Evolutionary conservation across 192 early-diverging fungal species (phyloP), one percentile per base, ranked within the genome.

Genomic region (Backusella morwellensis): DNA sequence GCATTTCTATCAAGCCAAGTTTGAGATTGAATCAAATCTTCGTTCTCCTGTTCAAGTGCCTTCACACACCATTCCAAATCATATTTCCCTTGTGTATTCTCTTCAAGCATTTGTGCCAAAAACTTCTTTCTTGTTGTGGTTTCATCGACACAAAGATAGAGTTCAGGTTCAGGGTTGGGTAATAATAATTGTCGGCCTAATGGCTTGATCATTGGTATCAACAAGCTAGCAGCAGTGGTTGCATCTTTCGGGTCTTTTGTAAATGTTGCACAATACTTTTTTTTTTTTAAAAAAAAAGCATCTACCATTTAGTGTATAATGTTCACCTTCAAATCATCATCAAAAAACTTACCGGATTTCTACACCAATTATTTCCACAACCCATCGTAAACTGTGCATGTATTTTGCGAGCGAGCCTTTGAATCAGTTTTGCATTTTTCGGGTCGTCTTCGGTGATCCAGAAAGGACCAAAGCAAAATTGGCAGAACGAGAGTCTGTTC

Each of bases 391-490:
- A 75, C 74, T 98, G 97, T 12, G 82, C 42, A 81, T 95, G 93
- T 79, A 95, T 88, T 47, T 86, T 82, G 11, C 86, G 83, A 32
- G 92, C 88, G 41, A 96, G 80, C 50, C 93, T 88, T 73, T 91
- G 90, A 11, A 92, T 78, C 38, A 96, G 83, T 82, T 94, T 95
- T 47, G 88, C 82, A 81, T 95, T 83, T 21, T 82, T 86, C 17
- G 93, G 94, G 67, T 98, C 97, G 56, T 92, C 89, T 17, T 88
- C 83, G 26, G 93, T 84, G 3, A 88, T 82, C 88, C 93, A 98
- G 68, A 93, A 94, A 0, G 94, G 95, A 2, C 90, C 91, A 86
- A 93, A 97, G 75, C 97, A 98, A 32, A 83, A 77, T 35, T 85
- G 78, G 78, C 96, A 98, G 68, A 96, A 79, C 0, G 86, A 86